Conservation (phyloP, 768 basidiomycete species). For the Hygrophoropsis aurantiaca region DNA sequence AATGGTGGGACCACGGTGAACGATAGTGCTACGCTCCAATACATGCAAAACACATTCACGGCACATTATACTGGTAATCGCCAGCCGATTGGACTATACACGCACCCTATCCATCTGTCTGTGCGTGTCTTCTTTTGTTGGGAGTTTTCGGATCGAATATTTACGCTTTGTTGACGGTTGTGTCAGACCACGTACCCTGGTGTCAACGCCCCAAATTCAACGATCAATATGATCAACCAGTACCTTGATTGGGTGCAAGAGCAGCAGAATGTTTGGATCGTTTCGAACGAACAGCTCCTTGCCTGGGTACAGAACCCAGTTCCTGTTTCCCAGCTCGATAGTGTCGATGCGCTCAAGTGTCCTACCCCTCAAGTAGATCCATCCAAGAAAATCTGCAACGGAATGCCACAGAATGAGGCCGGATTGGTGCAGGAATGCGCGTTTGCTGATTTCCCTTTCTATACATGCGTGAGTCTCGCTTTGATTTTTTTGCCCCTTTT, state of each 20-base stretch:
- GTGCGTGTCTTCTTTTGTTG: conserved; percentile 25
- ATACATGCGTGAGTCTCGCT: conserved; percentile 59
- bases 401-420: conserved; percentile 65
- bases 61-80: conserved; percentile 73
- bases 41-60: conserved; percentile 74
- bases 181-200: conserved; percentile 60
- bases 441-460: conserved; percentile 78
- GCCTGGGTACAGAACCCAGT: conserved; percentile 74
- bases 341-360: conserved; percentile 59
- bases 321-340: conserved; percentile 57
- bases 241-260: conserved; percentile 83
- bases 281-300: conserved; percentile 68
- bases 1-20: conserved; percentile 52
- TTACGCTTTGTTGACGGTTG: conserved; percentile 3
- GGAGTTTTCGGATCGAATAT: background rate
- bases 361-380: conserved; percentile 57
- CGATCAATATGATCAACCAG: conserved; percentile 73
- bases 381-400: conserved; percentile 67
- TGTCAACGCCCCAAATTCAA: conserved; percentile 45
- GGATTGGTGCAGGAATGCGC: conserved; percentile 61
- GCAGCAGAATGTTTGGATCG: conserved; percentile 72
- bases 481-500: too few relatives aligned
- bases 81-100: conserved; percentile 80
- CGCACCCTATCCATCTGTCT: conserved; percentile 77
- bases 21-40: conserved; percentile 63